A percentile compares a stretch with the other conserved stretches of the same genome.
Evolutionary conservation across 441 rosid species (phyloP).

Genomic region (Biscutella laevigata): DNA sequence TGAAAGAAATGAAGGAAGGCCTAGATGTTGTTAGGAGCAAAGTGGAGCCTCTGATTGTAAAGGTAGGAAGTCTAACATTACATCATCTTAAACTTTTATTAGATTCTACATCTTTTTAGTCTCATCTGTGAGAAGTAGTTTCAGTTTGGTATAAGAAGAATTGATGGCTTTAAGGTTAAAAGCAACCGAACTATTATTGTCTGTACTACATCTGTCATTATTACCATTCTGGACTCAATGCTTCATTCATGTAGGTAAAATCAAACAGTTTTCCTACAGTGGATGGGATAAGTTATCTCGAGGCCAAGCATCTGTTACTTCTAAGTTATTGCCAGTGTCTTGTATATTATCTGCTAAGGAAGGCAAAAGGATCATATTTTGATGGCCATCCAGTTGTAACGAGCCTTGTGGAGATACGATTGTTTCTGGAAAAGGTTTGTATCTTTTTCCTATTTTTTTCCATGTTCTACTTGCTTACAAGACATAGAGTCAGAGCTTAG

Average conservation of each 20-base stretch:
- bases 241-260: constrained; percentile 43
- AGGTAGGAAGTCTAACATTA: constrained; percentile 30
- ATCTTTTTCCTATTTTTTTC: constrained; percentile 4
- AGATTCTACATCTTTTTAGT: background rate
- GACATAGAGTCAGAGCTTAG: background rate
- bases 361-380: constrained; percentile 70
- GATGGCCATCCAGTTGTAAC: constrained; percentile 67
- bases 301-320: constrained; percentile 73
- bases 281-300: constrained; percentile 79
- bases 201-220: background rate
- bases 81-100: background rate
- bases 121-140: background rate
- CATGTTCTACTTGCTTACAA: background rate
- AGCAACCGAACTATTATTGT: background rate
- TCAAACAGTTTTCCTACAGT: constrained; percentile 43
- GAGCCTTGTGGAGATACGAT: constrained; percentile 79
- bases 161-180: background rate
- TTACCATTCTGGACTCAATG: background rate
- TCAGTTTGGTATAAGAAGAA: background rate
- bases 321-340: constrained; percentile 73
- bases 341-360: constrained; percentile 66
- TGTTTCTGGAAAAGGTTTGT: constrained; percentile 79
- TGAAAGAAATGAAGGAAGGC: constrained; percentile 75
- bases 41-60: constrained; percentile 64
- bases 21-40: constrained; percentile 58